phyloP scores from a whole-genome alignment of 371 early-diverging fungal species.

The Rhizopus microsporus region DNA sequence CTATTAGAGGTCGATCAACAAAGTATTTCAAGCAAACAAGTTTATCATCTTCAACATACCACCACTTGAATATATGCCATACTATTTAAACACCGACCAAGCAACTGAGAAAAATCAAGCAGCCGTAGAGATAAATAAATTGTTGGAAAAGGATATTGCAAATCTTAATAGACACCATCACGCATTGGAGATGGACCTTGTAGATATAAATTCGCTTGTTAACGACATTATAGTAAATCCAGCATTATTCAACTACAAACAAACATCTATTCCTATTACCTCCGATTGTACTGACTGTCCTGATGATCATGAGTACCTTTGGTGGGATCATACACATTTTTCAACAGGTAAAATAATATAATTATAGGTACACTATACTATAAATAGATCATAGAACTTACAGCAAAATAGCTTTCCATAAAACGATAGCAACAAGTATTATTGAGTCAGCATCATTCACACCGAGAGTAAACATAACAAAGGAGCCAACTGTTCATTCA shows the following conservation, averaged over 20 bases:
- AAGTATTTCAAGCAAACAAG: constrained; percentile 30
- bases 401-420: constrained; percentile 29
- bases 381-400: not conserved
- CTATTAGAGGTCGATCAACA: constrained; percentile 29
- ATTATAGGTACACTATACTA: not conserved
- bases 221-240: constrained; percentile 38
- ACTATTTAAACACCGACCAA: constrained; percentile 19
- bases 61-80: constrained; percentile 45
- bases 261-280: constrained; percentile 29
- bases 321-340: constrained; percentile 51
- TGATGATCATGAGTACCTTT: constrained; percentile 27
- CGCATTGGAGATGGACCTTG: constrained; percentile 35
- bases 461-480: constrained; percentile 15
- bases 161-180: constrained; percentile 42
- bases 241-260: constrained; percentile 28
- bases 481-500: constrained; percentile 23
- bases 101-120: constrained; percentile 24
- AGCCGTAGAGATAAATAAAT: constrained; percentile 30
- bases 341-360: constrained; percentile 34
- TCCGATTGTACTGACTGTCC: constrained; percentile 22
- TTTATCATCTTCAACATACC: constrained; percentile 44
- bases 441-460: constrained; percentile 37
- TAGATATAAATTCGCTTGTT: constrained; percentile 36
- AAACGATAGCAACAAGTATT: constrained; percentile 37
- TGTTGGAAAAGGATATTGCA: constrained; percentile 30